Evolutionary conservation across 2,329 filamentous ascomycete species (phyloP), one percentile per base, ranked within the genome.

Genomic region (Sporothrix inflata): DNA sequence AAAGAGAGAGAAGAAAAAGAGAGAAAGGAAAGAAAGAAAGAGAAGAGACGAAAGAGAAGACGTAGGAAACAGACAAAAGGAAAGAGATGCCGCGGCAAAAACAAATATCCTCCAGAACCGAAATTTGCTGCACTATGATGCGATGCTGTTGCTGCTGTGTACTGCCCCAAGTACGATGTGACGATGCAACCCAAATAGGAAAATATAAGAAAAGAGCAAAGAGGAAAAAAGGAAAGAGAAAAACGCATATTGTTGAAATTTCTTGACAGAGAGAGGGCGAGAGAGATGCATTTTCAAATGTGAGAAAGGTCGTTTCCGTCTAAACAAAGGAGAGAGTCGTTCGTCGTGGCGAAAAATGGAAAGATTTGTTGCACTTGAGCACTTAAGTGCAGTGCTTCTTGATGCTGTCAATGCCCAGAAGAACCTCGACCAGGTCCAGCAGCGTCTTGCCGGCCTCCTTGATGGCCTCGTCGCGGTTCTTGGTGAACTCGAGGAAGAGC

Each of bases 381-480:
- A 24, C 45, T 63, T 42, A 71, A 11, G 21, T 55, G 66, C 71
- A 47, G 60, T 70, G 71, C 57, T 70, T 63, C 30, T 69, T 69
- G 60, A 51, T 53, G 57, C 60, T 69, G 45, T 72, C 55, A 21
- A 55, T 53, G 66, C 66, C 65, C 12, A 63, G 42, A 27, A 69
- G 19, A 16, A 68, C 38, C 51, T 53, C 63, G 53, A 72, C 70
- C 4, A 66, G 38, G 21, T 60, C 40, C n/a, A 71, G 63, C 51
- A 71, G 51, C 1, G 63, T 68, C 24, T 67, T 53, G 40, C 70
- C 70, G 27, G 16, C 70, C 49, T 71, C 51, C 51, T 71, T 71
- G 63, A 71, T 60, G 40, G 70, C 65, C 61, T 71, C 34, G 40
- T 71, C 51, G 61, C 61, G 70, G 63, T 53, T 69, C 12, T 61